These are phyloP conservation scores for Botryotinia convoluta DNA, from an alignment of 2,329 filamentous ascomycete species.

Conservation along the genomic window DNA sequence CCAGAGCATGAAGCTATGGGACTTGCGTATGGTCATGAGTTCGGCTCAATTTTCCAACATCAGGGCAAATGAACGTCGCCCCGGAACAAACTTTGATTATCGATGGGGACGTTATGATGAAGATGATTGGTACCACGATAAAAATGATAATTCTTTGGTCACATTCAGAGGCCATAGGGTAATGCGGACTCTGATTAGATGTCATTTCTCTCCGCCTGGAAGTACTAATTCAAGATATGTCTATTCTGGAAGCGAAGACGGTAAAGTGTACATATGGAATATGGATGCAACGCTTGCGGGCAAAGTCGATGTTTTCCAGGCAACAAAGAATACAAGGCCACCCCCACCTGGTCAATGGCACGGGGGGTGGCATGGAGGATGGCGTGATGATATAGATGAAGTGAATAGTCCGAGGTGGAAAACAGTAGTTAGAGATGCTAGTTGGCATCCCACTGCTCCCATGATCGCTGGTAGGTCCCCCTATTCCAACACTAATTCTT, in stretches of 20 bases:
- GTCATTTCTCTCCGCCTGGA: slow-evolving; percentile 86
- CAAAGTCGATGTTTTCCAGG: slow-evolving; percentile 71
- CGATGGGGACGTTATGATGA: slow-evolving; percentile 65
- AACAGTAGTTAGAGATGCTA: slow-evolving; percentile 68
- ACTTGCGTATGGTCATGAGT: slow-evolving; percentile 83
- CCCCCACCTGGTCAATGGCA: slow-evolving; percentile 34
- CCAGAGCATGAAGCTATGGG: slow-evolving; percentile 97
- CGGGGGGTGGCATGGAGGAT: slow-evolving; percentile 22
- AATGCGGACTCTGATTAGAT: slow-evolving; percentile 85
- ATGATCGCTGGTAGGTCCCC: slow-evolving; percentile 49
- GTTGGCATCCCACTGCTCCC: slow-evolving; percentile 69
- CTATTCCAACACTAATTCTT: background rate
- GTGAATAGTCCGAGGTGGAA: slow-evolving; percentile 47
- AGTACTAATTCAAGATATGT: slow-evolving; percentile 90
- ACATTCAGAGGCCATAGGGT: slow-evolving; percentile 91
- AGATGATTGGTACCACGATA: slow-evolving; percentile 67
- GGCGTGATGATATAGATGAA: slow-evolving; percentile 33
- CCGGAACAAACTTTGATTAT: slow-evolving; percentile 67
- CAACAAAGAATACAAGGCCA: slow-evolving; percentile 63
- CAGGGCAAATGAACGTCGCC: slow-evolving; percentile 54
- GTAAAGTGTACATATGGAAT: slow-evolving; percentile 89
- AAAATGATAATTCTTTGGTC: slow-evolving; percentile 85
- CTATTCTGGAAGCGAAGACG: slow-evolving; percentile 87
- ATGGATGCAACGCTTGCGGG: slow-evolving; percentile 81
- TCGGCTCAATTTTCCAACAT: slow-evolving; percentile 60